Conservation (phyloP, 2,329 filamentous ascomycete species). For the Aspergillus quadrilineatus region DNA sequence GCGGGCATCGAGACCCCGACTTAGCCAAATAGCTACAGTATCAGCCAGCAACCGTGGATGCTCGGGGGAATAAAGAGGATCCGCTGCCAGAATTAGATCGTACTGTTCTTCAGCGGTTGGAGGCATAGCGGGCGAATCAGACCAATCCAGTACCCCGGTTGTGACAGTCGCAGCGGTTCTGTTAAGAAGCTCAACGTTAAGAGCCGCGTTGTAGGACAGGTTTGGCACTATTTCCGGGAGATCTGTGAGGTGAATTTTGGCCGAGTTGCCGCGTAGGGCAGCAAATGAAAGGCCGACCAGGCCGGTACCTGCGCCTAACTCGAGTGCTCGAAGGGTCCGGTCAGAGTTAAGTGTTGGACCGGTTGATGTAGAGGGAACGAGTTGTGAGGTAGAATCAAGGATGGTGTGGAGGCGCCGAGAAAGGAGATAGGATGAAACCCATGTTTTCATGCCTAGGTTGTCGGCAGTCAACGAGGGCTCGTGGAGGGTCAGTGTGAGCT, state of each 20-base stretch:
- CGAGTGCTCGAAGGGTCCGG: slow-evolving; percentile 54
- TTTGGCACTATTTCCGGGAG: slow-evolving; percentile 81
- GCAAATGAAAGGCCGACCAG: slow-evolving; percentile 86
- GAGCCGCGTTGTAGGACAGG: slow-evolving; percentile 67
- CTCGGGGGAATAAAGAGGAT: slow-evolving; percentile 80
- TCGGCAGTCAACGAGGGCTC: slow-evolving; percentile 88
- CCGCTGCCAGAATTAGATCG: slow-evolving; percentile 76
- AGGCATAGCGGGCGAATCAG: slow-evolving; percentile 30
- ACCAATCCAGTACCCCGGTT: slow-evolving; percentile 73
- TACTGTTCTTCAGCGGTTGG: slow-evolving; percentile 38
- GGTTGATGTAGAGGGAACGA: slow-evolving; percentile 30
- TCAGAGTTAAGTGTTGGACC: slow-evolving; percentile 20
- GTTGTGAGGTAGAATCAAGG: slow-evolving; percentile 39
- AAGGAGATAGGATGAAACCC: slow-evolving; percentile 86
- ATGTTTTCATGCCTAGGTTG: slow-evolving; percentile 88
- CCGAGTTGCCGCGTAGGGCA: slow-evolving; percentile 57
- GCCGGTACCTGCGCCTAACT: slow-evolving; percentile 87
- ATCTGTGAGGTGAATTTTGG: slow-evolving; percentile 74
- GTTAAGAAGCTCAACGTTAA: slow-evolving; percentile 61
- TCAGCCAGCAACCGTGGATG: slow-evolving; percentile 74
- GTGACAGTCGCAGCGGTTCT: slow-evolving; percentile 57
- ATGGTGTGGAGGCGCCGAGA: slow-evolving; percentile 63
- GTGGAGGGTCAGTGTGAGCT: slow-evolving; percentile 68
- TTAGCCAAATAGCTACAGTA: slow-evolving; percentile 68
- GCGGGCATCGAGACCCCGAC: slow-evolving; percentile 55